Evolutionary conservation across 495 filamentous ascomycete species (phyloP).

Genomic region (Neurospora sp.): DNA sequence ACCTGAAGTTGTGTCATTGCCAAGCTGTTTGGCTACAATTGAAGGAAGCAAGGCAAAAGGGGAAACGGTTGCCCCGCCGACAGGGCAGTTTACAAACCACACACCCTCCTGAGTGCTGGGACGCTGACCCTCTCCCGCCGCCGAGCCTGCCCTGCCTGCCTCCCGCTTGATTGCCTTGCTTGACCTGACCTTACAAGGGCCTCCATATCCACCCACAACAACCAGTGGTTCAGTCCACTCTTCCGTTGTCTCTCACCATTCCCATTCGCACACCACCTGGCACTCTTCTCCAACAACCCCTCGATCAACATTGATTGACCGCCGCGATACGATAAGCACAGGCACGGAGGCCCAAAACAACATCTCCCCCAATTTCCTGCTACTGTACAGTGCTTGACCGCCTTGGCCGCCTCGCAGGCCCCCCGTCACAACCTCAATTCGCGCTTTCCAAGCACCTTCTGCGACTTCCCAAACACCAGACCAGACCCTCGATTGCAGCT

Average conservation of each 20-base stretch:
- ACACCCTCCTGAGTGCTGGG: neutral
- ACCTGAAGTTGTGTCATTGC: neutral
- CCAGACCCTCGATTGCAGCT: neutral
- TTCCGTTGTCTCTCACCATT: neutral
- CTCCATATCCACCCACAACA: neutral
- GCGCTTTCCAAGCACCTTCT: neutral
- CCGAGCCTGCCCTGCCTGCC: neutral
- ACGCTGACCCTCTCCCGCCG: neutral
- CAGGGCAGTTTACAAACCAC: slow-evolving; percentile 25
- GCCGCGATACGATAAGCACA: neutral
- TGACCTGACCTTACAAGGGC: neutral
- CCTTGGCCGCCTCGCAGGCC: neutral
- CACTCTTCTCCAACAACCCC: neutral
- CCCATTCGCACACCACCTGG: neutral
- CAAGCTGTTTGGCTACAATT: neutral
- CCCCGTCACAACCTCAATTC: neutral
- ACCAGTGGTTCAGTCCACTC: neutral
- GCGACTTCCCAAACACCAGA: neutral
- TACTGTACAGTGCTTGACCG: neutral
- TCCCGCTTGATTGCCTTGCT: neutral
- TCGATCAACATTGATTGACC: neutral
- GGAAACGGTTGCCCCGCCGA: slow-evolving; percentile 24
- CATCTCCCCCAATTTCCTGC: neutral
- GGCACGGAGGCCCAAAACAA: neutral
- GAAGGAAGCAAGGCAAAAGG: slow-evolving; percentile 1